Evolutionary conservation across 257 asterid genomes (phyloP).

Genomic region (Agastache rugosa): DNA sequence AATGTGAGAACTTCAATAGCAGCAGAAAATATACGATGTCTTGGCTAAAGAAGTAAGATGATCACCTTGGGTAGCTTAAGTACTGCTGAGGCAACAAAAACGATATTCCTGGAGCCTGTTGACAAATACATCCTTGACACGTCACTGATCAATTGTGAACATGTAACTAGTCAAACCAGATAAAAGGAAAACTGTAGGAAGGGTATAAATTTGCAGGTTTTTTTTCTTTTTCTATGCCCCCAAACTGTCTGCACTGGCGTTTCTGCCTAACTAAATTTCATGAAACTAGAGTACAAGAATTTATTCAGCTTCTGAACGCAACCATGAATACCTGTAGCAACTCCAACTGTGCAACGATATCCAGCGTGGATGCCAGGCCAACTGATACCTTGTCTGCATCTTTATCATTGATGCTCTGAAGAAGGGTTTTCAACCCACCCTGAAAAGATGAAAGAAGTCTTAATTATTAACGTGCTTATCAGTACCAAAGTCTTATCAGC

Average conservation of each 20-base stretch:
- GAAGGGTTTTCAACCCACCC: slow-evolving; percentile 89
- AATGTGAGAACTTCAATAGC: slow-evolving; percentile 20
- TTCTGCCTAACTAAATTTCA: slow-evolving; percentile 20
- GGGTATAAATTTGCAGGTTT: slow-evolving; percentile 4
- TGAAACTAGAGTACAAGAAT: slow-evolving; percentile 19
- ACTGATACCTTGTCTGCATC: slow-evolving; percentile 85
- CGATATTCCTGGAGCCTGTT: slow-evolving; percentile 97
- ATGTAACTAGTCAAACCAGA: slow-evolving; percentile 42
- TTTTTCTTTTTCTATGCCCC: neutral
- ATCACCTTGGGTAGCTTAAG: slow-evolving; percentile 83
- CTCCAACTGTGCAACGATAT: slow-evolving; percentile 86
- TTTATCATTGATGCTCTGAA: slow-evolving; percentile 72
- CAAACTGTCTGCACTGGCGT: neutral
- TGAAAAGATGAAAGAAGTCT: slow-evolving; percentile 40
- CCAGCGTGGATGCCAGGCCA: slow-evolving; percentile 81
- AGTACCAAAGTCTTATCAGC: slow-evolving; percentile 16
- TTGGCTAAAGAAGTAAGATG: slow-evolving; percentile 18
- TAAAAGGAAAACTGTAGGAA: slow-evolving; percentile 16
- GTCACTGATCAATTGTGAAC: slow-evolving; percentile 45
- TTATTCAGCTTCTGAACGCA: slow-evolving; percentile 28
- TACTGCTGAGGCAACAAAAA: slow-evolving; percentile 85
- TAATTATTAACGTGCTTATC: slow-evolving; percentile 15
- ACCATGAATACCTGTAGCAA: slow-evolving; percentile 75
- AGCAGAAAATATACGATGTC: slow-evolving; percentile 11
- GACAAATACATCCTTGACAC: slow-evolving; percentile 53